phyloP scores from a whole-genome alignment of 148 eudicot genomes.

The Arbutus unedo region DNA sequence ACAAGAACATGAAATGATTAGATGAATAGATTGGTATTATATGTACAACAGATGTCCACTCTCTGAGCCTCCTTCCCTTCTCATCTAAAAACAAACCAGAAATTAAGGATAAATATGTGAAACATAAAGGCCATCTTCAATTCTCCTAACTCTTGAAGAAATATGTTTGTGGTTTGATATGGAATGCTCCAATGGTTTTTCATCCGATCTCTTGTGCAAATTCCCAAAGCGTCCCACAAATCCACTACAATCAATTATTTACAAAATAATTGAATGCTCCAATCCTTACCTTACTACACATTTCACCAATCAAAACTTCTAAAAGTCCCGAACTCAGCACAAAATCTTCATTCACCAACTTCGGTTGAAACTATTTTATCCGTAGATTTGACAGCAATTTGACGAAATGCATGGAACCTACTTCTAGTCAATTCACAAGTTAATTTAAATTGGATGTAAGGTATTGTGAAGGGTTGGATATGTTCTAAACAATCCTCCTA shows the following conservation, averaged over 20 bases:
- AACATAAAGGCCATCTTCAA: neutral
- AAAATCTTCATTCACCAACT: too few relatives aligned
- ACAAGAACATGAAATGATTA: neutral
- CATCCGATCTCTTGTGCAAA: neutral
- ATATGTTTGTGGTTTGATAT: neutral
- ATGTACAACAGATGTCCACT: conserved; percentile 79
- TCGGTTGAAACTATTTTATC: too few relatives aligned
- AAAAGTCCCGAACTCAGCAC: neutral
- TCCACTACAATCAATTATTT: neutral
- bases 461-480: neutral
- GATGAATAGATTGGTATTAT: neutral
- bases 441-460: neutral
- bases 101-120: neutral
- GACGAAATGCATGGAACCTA: neutral
- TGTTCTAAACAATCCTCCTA: neutral
- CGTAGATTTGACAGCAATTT: neutral
- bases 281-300: neutral
- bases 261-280: neutral
- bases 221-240: neutral
- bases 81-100: conserved; percentile 44
- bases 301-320: neutral
- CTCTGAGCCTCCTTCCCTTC: conserved; percentile 88
- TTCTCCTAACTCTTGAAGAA: neutral
- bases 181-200: neutral
- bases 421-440: neutral